These are phyloP conservation scores for Staphylotrichum tortipilum DNA, from an alignment of 495 filamentous ascomycete genomes.

Conservation along the genomic window DNA sequence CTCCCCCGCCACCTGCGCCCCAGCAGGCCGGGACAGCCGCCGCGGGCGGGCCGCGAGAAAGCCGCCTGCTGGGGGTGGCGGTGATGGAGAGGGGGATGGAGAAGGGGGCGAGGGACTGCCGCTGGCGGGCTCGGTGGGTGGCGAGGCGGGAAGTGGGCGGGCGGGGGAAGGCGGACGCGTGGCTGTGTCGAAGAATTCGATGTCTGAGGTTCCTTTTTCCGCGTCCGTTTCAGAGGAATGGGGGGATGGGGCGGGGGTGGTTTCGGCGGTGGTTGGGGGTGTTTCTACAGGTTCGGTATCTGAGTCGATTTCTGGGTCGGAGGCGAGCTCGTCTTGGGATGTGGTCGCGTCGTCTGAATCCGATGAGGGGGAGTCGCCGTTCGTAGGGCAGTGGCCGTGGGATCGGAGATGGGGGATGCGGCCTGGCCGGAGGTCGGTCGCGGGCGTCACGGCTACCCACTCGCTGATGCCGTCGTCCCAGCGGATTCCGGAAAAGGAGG, in stretches of 20 bases:
- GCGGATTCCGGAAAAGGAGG: slow-evolving; percentile 28
- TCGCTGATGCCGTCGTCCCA: slow-evolving; percentile 50
- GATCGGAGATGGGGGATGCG: background rate
- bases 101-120: background rate
- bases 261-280: too few species aligned
- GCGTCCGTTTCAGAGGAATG: slow-evolving; percentile 2
- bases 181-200: too few species aligned
- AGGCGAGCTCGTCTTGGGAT: background rate
- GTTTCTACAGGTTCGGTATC: too few species aligned
- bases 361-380: too few species aligned
- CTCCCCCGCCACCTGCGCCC: background rate
- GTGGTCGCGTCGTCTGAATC: too few species aligned
- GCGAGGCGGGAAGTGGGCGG: background rate
- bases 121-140: background rate
- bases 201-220: background rate
- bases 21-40: slow-evolving; percentile 6
- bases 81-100: background rate
- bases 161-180: background rate
- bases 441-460: slow-evolving; percentile 34
- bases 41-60: slow-evolving; percentile 10
- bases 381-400: background rate
- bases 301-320: background rate
- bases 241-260: too few species aligned
- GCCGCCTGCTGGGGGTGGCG: background rate
- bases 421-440: background rate